Percentiles rank a stretch among this genome's conserved stretches.
phyloP scores from a whole-genome alignment of 2,329 filamentous ascomycete species.

The Arachnomyces sp. region DNA sequence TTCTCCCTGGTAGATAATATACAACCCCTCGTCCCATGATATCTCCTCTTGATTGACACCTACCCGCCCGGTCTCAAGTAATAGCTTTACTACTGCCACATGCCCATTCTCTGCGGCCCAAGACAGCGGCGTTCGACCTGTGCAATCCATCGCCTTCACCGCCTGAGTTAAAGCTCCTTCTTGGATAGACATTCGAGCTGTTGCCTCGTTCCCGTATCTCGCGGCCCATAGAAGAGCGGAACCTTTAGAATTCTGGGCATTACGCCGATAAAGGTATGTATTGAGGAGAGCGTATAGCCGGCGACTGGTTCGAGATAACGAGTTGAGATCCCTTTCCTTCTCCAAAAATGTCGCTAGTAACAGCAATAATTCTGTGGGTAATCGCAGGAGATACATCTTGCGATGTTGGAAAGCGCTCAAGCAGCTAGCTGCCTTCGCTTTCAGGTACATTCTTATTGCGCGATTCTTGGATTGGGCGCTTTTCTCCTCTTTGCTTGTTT shows the following conservation, averaged over 20 bases:
- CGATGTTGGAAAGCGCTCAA: too few relatives aligned
- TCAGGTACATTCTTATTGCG: too few relatives aligned
- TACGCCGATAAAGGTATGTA: conserved; percentile 1
- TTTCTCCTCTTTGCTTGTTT: too few relatives aligned
- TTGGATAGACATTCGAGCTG: not conserved
- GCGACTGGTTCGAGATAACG: conserved; percentile 3
- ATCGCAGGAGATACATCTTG: not conserved
- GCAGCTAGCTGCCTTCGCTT: too few relatives aligned
- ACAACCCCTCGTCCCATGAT: too few relatives aligned
- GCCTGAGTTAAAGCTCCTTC: too few relatives aligned
- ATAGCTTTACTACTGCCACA: conserved; percentile 4
- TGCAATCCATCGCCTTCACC: not conserved
- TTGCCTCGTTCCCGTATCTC: not conserved
- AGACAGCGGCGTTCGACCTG: conserved; percentile 5
- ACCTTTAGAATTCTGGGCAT: not conserved
- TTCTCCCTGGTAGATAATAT: too few relatives aligned
- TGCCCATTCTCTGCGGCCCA: conserved; percentile 8
- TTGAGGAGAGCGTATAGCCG: conserved; percentile 1
- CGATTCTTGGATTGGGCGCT: too few relatives aligned
- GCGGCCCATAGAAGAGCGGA: conserved; percentile 4
- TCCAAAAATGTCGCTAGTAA: not conserved
- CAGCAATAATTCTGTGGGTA: conserved; percentile 5
- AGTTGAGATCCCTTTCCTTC: conserved; percentile 3
- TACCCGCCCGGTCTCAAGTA: conserved; percentile 7
- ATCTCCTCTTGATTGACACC: too few relatives aligned